Conservation (phyloP, 148 eudicot species). For the Tetragonia tetragonoides region DNA sequence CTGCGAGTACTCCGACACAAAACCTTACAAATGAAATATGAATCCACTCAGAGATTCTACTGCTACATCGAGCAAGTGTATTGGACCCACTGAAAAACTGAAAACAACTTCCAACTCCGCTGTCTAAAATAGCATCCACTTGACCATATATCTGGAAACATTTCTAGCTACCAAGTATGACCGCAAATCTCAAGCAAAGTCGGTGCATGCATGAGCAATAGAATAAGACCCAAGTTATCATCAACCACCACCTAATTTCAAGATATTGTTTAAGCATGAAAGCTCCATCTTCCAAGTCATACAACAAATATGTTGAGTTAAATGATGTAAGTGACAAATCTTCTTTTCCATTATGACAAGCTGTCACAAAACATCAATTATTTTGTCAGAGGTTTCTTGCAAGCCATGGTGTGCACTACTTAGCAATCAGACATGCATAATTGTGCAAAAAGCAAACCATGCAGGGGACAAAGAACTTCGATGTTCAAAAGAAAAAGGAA, state of each 20-base stretch:
- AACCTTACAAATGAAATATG: not conserved
- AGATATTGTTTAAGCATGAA: not conserved
- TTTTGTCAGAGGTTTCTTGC: not conserved
- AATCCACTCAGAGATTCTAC: constrained; percentile 1
- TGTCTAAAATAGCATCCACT: not conserved
- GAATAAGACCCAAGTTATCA: not conserved
- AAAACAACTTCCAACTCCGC: not conserved
- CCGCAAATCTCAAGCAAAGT: not conserved
- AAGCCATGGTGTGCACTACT: not conserved
- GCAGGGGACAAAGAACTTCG: not conserved
- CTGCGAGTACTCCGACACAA: not conserved
- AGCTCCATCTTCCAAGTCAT: not conserved
- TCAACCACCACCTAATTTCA: not conserved
- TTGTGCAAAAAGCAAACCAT: not conserved
- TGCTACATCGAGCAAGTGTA: not conserved
- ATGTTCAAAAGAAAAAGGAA: not conserved
- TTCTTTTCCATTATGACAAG: not conserved
- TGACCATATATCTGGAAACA: not conserved
- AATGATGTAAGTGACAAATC: constrained; percentile 5
- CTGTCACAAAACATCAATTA: not conserved
- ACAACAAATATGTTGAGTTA: not conserved
- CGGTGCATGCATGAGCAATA: not conserved
- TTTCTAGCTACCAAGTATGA: not conserved
- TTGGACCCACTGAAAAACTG: not conserved
- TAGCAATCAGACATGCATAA: not conserved